phyloP scores from a whole-genome alignment of 768 basidiomycete species.

The Collybia sp. region DNA sequence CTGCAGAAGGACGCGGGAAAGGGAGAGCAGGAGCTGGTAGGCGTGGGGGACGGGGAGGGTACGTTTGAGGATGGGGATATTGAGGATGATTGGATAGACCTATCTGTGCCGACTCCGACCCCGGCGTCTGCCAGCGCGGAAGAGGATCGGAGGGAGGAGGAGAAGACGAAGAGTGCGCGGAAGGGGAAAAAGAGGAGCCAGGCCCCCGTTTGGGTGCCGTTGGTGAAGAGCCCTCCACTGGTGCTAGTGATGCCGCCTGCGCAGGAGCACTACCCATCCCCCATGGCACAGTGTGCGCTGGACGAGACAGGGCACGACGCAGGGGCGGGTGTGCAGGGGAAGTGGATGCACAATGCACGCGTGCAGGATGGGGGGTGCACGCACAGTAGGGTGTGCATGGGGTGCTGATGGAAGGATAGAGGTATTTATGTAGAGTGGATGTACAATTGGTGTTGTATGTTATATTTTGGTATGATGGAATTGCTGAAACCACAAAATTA shows the following conservation, averaged over 20 bases:
- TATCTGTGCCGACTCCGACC: slow-evolving; percentile 38
- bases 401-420: slow-evolving; percentile 43
- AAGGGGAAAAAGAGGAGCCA: slow-evolving; percentile 38
- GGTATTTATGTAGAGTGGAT: background rate
- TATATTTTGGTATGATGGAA: too few species aligned
- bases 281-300: slow-evolving; percentile 35
- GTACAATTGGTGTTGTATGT: background rate
- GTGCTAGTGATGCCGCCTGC: slow-evolving; percentile 6
- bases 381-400: slow-evolving; percentile 86
- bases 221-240: slow-evolving; percentile 31
- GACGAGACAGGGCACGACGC: slow-evolving; percentile 9
- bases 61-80: slow-evolving; percentile 49
- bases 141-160: slow-evolving; percentile 11
- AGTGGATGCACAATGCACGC: slow-evolving; percentile 67
- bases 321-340: slow-evolving; percentile 18
- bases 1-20: slow-evolving; percentile 19
- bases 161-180: slow-evolving; percentile 22
- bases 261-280: slow-evolving; percentile 59
- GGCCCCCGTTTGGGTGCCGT: slow-evolving; percentile 35
- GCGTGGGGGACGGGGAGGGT: slow-evolving; percentile 42
- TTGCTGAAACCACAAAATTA: too few species aligned
- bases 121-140: slow-evolving; percentile 10
- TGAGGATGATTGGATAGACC: slow-evolving; percentile 68
- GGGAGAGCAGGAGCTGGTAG: slow-evolving; percentile 23
- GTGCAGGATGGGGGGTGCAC: slow-evolving; percentile 80